Evolutionary conservation across 1,284 basidiomycete genomes (phyloP).

Genomic region (Entoloma clypeatum): DNA sequence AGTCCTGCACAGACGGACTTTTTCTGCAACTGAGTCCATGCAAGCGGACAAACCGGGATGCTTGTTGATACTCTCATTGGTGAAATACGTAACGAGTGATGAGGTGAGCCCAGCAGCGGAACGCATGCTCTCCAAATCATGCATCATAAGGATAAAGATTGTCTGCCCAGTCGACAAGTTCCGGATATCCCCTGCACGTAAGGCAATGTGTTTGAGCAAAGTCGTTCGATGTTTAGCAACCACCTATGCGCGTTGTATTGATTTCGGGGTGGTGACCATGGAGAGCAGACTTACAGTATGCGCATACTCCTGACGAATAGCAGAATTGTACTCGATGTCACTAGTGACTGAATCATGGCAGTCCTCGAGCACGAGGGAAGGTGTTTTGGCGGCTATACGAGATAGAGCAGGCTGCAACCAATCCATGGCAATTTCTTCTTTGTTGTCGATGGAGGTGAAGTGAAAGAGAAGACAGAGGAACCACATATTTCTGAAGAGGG

Average conservation of each 20-base stretch:
- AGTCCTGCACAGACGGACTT: conserved; percentile 42
- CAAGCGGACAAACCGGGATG: conserved; percentile 64
- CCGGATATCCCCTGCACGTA: conserved; percentile 71
- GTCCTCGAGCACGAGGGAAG: conserved; percentile 79
- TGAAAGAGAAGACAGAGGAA: conserved; percentile 87
- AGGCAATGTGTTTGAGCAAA: conserved; percentile 66
- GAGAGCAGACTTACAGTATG: conserved; percentile 53
- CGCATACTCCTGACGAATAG: conserved; percentile 86
- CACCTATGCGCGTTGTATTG: conserved; percentile 41
- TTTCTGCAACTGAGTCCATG: conserved; percentile 86
- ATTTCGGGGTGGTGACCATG: not conserved
- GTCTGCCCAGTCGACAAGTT: conserved; percentile 80
- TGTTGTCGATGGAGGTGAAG: conserved; percentile 51
- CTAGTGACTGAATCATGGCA: conserved; percentile 84
- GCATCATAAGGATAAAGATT: conserved; percentile 84
- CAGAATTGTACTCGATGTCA: conserved; percentile 91
- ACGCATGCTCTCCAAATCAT: conserved; percentile 88
- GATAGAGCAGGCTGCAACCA: conserved; percentile 76
- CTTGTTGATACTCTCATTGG: conserved; percentile 82
- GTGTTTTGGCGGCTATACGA: conserved; percentile 86
- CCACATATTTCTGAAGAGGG: conserved; percentile 93
- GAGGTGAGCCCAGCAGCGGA: conserved; percentile 80
- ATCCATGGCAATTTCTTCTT: conserved; percentile 59
- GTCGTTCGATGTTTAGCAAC: conserved; percentile 63
- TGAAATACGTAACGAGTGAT: conserved; percentile 84